These are phyloP conservation scores for Pseudonitzschia multistriata DNA, from an alignment of 108 stramenopile species.

Conservation along the genomic window DNA sequence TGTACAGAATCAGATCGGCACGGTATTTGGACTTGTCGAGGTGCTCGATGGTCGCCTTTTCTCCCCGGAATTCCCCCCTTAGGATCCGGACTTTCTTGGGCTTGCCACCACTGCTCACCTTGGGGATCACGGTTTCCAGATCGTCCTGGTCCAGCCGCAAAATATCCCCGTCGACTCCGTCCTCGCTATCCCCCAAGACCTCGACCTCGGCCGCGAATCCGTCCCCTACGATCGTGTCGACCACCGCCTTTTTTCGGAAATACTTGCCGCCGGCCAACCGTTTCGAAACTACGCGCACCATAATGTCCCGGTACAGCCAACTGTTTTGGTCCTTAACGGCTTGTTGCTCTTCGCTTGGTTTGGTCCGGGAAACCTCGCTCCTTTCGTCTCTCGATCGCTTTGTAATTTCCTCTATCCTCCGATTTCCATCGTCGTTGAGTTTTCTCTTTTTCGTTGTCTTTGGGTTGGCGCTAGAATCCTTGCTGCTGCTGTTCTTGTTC, in stretches of 20 bases:
- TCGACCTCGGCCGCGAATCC: conserved; percentile 66
- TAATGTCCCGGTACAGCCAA: conserved; percentile 77
- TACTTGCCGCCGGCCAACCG: conserved; percentile 58
- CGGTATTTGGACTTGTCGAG: conserved; percentile 54
- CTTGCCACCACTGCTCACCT: conserved; percentile 37
- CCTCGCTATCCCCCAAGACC: conserved; percentile 46
- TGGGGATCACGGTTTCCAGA: conserved; percentile 87
- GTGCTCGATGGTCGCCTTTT: conserved; percentile 50
- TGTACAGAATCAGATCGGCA: conserved; percentile 43
- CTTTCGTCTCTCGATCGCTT: neutral
- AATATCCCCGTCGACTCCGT: conserved; percentile 46
- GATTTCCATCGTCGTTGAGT: conserved; percentile 7
- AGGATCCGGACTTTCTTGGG: conserved; percentile 64
- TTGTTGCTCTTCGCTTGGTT: neutral
- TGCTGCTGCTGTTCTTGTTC: neutral
- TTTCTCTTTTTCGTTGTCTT: conserved; percentile 1
- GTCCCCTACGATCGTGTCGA: conserved; percentile 48
- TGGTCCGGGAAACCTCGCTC: neutral
- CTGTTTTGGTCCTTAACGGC: too few relatives aligned
- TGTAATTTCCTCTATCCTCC: conserved; percentile 7
- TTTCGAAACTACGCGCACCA: conserved; percentile 83
- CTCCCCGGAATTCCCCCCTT: conserved; percentile 65
- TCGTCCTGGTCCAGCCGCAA: conserved; percentile 80
- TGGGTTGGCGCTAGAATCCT: neutral
- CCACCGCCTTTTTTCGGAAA: conserved; percentile 83